phyloP scores from a whole-genome alignment of 306 rosid species.

The Trifolium dubium region DNA sequence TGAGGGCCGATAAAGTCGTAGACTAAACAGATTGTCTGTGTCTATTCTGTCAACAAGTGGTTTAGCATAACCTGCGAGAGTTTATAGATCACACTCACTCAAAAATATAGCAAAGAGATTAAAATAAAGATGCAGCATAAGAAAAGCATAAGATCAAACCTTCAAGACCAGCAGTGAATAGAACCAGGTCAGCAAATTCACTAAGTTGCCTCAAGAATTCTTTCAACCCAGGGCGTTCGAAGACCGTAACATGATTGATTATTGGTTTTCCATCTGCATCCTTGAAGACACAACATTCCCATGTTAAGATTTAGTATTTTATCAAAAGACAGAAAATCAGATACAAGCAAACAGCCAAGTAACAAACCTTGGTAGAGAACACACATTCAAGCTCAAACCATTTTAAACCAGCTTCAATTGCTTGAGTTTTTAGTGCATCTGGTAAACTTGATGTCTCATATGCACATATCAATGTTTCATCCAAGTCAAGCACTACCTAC shows the following conservation, averaged over 20 bases:
- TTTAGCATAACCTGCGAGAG: slow-evolving; percentile 77
- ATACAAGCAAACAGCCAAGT: slow-evolving; percentile 20
- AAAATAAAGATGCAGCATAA: slow-evolving; percentile 17
- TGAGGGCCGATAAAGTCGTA: slow-evolving; percentile 83
- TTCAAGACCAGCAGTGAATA: slow-evolving; percentile 95
- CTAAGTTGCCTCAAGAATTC: slow-evolving; percentile 73
- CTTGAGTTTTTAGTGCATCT: slow-evolving; percentile 55
- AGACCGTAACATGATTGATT: slow-evolving; percentile 76
- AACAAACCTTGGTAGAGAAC: slow-evolving; percentile 66
- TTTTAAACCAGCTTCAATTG: slow-evolving; percentile 81
- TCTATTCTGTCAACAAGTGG: slow-evolving; percentile 94
- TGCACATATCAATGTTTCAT: slow-evolving; percentile 86
- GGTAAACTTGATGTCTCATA: slow-evolving; percentile 82
- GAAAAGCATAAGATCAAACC: slow-evolving; percentile 51
- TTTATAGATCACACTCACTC: background rate
- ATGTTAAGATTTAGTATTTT: slow-evolving; percentile 34
- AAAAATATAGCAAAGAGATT: slow-evolving; percentile 14
- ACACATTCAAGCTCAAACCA: slow-evolving; percentile 86
- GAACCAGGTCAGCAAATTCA: slow-evolving; percentile 80
- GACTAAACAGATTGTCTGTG: slow-evolving; percentile 60
- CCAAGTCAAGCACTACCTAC: slow-evolving; percentile 94
- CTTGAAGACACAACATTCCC: slow-evolving; percentile 50
- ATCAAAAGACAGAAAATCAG: slow-evolving; percentile 25
- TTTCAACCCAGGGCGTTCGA: slow-evolving; percentile 92
- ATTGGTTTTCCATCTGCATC: slow-evolving; percentile 76